These are phyloP conservation scores for Capronia coronata DNA, from an alignment of 2,329 filamentous ascomycete species.

Conservation along the genomic window DNA sequence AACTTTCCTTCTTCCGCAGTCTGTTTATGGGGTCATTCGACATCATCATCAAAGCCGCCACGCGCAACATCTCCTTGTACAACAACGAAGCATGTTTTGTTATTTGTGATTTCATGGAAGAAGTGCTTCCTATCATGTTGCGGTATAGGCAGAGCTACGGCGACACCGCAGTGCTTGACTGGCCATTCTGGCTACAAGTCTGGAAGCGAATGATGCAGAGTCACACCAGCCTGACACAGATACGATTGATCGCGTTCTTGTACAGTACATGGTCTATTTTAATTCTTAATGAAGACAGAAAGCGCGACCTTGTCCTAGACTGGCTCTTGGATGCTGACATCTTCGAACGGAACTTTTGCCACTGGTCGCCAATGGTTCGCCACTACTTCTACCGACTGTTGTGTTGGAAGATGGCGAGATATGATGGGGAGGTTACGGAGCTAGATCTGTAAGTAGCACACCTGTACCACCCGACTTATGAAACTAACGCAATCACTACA, in stretches of 20 bases:
- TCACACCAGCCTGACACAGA: slow-evolving; percentile 83
- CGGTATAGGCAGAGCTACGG: slow-evolving; percentile 51
- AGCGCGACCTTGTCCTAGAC: slow-evolving; percentile 62
- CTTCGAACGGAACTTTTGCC: slow-evolving; percentile 78
- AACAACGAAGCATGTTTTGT: slow-evolving; percentile 80
- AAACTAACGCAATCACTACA: slow-evolving; percentile 34
- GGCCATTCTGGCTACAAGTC: slow-evolving; percentile 78
- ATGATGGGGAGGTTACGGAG: slow-evolving; percentile 59
- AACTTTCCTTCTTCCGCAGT: slow-evolving; percentile 51
- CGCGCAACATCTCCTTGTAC: slow-evolving; percentile 69
- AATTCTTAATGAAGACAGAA: slow-evolving; percentile 58
- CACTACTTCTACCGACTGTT: slow-evolving; percentile 86
- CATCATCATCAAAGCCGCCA: slow-evolving; percentile 63
- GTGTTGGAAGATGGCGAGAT: slow-evolving; percentile 81
- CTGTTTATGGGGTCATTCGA: slow-evolving; percentile 73
- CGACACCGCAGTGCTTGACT: slow-evolving; percentile 56
- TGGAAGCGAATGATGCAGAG: slow-evolving; percentile 72
- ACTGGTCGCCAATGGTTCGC: slow-evolving; percentile 93
- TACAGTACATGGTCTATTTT: slow-evolving; percentile 74
- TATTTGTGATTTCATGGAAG: slow-evolving; percentile 85
- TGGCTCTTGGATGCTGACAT: slow-evolving; percentile 69
- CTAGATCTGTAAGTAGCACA: slow-evolving; percentile 57
- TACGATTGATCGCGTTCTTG: slow-evolving; percentile 74
- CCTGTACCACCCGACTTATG: background rate
- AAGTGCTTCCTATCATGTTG: slow-evolving; percentile 62